Evolutionary conservation across 1,284 basidiomycete genomes (phyloP).

Genomic region (Rhodotorula sp.): DNA sequence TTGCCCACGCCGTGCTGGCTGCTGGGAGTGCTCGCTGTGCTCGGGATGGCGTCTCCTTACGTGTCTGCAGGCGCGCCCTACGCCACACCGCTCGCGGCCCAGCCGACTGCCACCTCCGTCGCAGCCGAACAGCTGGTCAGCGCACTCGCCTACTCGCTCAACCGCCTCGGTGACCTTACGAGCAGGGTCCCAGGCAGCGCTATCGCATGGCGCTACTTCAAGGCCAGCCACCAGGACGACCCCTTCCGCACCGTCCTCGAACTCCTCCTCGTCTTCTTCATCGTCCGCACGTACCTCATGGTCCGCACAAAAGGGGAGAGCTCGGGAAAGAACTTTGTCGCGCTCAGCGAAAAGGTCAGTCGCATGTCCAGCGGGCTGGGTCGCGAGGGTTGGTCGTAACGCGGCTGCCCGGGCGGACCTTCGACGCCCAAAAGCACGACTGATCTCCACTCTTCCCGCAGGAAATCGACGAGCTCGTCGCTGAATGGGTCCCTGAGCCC

Average conservation of each 20-base stretch:
- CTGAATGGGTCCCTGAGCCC: slow-evolving; percentile 90
- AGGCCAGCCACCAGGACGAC: slow-evolving; percentile 52
- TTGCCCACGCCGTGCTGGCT: no score
- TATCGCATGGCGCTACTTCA: slow-evolving; percentile 51
- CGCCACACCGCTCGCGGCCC: no score
- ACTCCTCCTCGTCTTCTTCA: slow-evolving; percentile 82
- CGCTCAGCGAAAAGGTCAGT: slow-evolving; percentile 80
- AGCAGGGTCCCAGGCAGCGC: slow-evolving; percentile 48
- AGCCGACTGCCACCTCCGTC: not conserved
- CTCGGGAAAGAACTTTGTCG: slow-evolving; percentile 84
- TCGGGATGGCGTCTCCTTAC: no score
- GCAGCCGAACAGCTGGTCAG: slow-evolving; percentile 16
- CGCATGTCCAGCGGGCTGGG: not conserved
- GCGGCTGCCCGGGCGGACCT: not conserved
- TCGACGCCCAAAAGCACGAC: not conserved
- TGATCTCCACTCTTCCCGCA: slow-evolving; percentile 47
- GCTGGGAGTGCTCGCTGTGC: no score
- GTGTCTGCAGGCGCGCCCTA: no score
- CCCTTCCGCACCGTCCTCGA: slow-evolving; percentile 90
- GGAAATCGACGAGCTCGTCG: slow-evolving; percentile 96
- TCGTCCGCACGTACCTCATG: slow-evolving; percentile 82
- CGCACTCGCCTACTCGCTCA: slow-evolving; percentile 11
- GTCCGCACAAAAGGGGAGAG: slow-evolving; percentile 82
- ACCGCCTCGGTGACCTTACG: slow-evolving; percentile 7
- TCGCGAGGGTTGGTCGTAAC: not conserved